Evolutionary conservation across 495 filamentous ascomycete genomes (phyloP), one percentile per base, ranked within the genome.

Genomic region (Ascodesmis nigricans): DNA sequence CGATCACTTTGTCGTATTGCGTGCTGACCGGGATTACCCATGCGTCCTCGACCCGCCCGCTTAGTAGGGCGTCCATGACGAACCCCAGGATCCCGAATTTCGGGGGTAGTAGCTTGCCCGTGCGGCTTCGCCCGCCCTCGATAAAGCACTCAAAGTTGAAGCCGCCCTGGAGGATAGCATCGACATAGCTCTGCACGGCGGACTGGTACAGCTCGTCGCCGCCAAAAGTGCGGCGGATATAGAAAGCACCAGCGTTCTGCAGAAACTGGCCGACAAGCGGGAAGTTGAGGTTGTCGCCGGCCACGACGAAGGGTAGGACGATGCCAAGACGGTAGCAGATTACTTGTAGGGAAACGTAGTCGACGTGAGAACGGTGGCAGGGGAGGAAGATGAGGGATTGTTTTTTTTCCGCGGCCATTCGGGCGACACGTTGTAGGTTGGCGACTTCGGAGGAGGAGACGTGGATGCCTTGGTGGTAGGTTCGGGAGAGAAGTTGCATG

Each of bases 1-100:
- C 87, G 30, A 97, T 78, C 31, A 97, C 87, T 46, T 93, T 97
- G 63, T 97, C 87, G 51, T 97, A 97, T 47, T 95, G 87, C 1
- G 81, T 91, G 52, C 77, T 84, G 19, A 97, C 87, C 2, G 84
- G 84, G 45, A 81, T 91, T 28, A 97, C 74, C 18, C 90, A 76
- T 10, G 79, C 76, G 53, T 97, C 87, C 36, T 84, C 61, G 2
- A 91, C 78, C 1, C 80, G 64, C n/a, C 84, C 81, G 4, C 75
- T 81, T 2, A 93, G 55, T 2, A 97, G 58, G 46, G 78, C 82
- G 49, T 97, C 84, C 5, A 95, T 55, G 17, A 97, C 70, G 48
- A 91, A 97, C 48, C 68, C 77, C 2, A 97, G 55, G 30, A 97
- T 95, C n/a, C 87, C 87, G 42, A 93, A 92, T 48, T 93, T 93